Evolutionary conservation across 2,329 filamentous ascomycete genomes (phyloP).

Genomic region (Alternaria consortialis): DNA sequence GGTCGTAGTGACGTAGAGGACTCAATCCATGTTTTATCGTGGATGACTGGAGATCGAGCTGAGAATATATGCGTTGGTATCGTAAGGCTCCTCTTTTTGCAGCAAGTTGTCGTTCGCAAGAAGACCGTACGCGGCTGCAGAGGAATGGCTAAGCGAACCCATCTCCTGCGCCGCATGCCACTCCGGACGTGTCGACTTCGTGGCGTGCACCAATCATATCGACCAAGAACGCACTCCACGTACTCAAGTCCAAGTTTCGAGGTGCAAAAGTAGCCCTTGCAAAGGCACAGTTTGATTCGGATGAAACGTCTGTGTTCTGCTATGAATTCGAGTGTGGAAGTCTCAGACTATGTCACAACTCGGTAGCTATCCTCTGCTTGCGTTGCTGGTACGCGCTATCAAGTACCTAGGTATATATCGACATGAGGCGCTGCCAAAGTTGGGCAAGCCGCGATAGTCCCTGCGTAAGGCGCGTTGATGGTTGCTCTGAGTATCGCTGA

Average conservation of each 20-base stretch:
- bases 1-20: neutral
- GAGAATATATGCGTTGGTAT: neutral
- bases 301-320: conserved; percentile 66
- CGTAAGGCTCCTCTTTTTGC: neutral
- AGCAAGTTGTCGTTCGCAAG: conserved; percentile 10
- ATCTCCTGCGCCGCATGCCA: conserved; percentile 32
- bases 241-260: conserved; percentile 39
- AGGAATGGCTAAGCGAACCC: conserved; percentile 40
- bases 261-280: conserved; percentile 47
- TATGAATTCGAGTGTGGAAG: conserved; percentile 75
- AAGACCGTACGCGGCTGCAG: conserved; percentile 18
- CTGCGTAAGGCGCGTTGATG: conserved; percentile 46
- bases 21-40: neutral
- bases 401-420: conserved; percentile 69
- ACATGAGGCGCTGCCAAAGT: conserved; percentile 69
- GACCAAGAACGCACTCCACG: conserved; percentile 27
- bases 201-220: conserved; percentile 36
- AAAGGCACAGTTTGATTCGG: conserved; percentile 54
- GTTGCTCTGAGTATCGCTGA: conserved; percentile 43
- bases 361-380: conserved; percentile 58
- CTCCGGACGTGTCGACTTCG: conserved; percentile 31
- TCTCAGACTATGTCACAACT: conserved; percentile 59
- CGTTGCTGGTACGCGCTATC: conserved; percentile 67
- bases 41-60: neutral
- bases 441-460: conserved; percentile 47